Evolutionary conservation across 805 yeast genomes (phyloP).

Genomic region (Barnettozyma wickerhamii): DNA sequence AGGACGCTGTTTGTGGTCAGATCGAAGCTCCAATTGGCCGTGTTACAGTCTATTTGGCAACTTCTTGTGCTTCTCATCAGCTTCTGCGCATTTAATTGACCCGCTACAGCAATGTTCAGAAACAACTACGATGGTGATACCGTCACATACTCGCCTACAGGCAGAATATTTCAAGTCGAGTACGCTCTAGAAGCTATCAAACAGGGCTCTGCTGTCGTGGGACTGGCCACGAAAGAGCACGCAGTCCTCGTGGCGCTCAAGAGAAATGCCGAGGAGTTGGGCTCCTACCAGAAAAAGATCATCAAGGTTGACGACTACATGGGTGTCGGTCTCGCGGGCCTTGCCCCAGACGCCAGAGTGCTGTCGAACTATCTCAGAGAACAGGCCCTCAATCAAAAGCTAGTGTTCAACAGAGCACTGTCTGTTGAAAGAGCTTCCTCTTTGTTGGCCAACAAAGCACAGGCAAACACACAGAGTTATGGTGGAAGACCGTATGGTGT

Average conservation of each 20-base stretch:
- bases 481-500: slow-evolving; percentile 99
- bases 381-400: slow-evolving; percentile 82
- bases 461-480: slow-evolving; percentile 90
- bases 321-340: slow-evolving; percentile 94
- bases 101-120: slow-evolving; percentile 59
- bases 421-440: slow-evolving; percentile 79
- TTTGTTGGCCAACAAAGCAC: slow-evolving; percentile 94
- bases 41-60: no score
- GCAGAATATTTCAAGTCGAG: slow-evolving; percentile 85
- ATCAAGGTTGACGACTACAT: slow-evolving; percentile 88
- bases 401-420: slow-evolving; percentile 83
- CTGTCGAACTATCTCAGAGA: slow-evolving; percentile 84
- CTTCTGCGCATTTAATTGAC: no score
- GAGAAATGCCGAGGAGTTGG: slow-evolving; percentile 95
- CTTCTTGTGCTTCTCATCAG: no score
- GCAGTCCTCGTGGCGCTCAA: slow-evolving; percentile 93
- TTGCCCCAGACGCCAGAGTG: slow-evolving; percentile 97
- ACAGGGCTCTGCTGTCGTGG: slow-evolving; percentile 97
- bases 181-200: slow-evolving; percentile 94
- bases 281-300: slow-evolving; percentile 93
- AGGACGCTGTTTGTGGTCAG: no score
- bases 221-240: slow-evolving; percentile 78
- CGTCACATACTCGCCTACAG: slow-evolving; percentile 95
- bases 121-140: slow-evolving; percentile 98
- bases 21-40: no score